phyloP scores from a whole-genome alignment of 441 rosid species.

The Capsella rubella region DNA sequence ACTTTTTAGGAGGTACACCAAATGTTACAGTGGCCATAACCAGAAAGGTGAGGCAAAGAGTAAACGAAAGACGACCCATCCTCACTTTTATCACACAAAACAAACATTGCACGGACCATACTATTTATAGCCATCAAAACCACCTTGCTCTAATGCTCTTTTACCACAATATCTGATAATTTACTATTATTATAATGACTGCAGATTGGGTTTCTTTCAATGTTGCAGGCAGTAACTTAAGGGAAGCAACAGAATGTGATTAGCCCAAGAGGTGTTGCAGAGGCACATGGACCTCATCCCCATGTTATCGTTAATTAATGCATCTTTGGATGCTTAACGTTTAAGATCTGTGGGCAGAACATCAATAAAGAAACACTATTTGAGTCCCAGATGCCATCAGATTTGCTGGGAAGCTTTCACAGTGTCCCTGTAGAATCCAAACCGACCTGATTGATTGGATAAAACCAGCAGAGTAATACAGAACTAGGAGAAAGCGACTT shows the following conservation, averaged over 20 bases:
- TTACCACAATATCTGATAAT: not conserved
- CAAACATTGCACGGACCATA: not conserved
- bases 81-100: constrained; percentile 13
- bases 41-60: constrained; percentile 52
- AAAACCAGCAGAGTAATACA: not conserved
- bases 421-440: constrained; percentile 3
- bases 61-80: constrained; percentile 55
- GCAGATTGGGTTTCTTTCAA: constrained; percentile 23
- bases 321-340: constrained; percentile 36
- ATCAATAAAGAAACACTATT: constrained; percentile 27
- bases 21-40: constrained; percentile 48
- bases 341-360: constrained; percentile 33
- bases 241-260: constrained; percentile 24
- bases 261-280: constrained; percentile 26
- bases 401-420: constrained; percentile 23
- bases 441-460: constrained; percentile 19
- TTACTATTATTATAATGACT: constrained; percentile 16
- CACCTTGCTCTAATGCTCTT: not conserved
- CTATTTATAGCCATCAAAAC: constrained; percentile 37
- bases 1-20: constrained; percentile 54
- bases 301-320: constrained; percentile 40
- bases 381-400: constrained; percentile 16
- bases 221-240: constrained; percentile 24
- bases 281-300: constrained; percentile 43
- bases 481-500: not conserved